Evolutionary conservation across 495 filamentous ascomycete genomes (phyloP).

Genomic region (Penicillium bovifimosum): DNA sequence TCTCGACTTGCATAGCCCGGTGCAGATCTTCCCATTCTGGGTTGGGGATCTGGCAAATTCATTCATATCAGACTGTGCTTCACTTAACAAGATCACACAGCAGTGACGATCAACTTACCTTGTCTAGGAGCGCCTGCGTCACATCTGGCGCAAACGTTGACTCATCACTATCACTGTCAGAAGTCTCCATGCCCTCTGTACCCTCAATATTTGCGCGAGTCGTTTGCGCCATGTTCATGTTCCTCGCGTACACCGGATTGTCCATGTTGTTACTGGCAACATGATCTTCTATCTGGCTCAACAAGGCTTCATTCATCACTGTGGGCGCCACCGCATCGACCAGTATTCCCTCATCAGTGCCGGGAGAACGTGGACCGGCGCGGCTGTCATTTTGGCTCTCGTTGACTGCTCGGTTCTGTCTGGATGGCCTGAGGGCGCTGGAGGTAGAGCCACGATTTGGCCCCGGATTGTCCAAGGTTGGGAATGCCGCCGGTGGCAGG

Average conservation of each 20-base stretch:
- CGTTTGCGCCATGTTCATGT: slow-evolving; percentile 29
- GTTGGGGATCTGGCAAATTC: slow-evolving; percentile 2
- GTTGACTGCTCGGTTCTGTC: not conserved
- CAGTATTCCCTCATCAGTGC: no score
- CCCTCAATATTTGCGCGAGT: not conserved
- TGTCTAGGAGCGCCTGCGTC: slow-evolving; percentile 4
- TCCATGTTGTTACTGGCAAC: slow-evolving; percentile 31
- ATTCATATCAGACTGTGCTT: not conserved
- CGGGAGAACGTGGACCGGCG: no score
- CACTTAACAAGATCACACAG: not conserved
- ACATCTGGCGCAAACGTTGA: not conserved
- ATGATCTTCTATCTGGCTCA: slow-evolving; percentile 22
- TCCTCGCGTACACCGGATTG: slow-evolving; percentile 33
- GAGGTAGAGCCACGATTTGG: not conserved
- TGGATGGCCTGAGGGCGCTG: not conserved
- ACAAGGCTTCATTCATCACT: slow-evolving; percentile 8
- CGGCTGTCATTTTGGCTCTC: not conserved
- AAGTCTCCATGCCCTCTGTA: slow-evolving; percentile 8
- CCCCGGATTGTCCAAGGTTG: slow-evolving; percentile 27
- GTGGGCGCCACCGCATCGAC: no score
- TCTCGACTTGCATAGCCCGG: slow-evolving; percentile 31
- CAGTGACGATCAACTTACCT: slow-evolving; percentile 8
- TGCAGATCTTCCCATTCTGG: slow-evolving; percentile 35
- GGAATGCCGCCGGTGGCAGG: slow-evolving; percentile 40
- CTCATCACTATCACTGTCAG: slow-evolving; percentile 21